These are phyloP conservation scores for Elaeis guineensis DNA, from an alignment of 176 grass and related monocot species.

Conservation along the genomic window DNA sequence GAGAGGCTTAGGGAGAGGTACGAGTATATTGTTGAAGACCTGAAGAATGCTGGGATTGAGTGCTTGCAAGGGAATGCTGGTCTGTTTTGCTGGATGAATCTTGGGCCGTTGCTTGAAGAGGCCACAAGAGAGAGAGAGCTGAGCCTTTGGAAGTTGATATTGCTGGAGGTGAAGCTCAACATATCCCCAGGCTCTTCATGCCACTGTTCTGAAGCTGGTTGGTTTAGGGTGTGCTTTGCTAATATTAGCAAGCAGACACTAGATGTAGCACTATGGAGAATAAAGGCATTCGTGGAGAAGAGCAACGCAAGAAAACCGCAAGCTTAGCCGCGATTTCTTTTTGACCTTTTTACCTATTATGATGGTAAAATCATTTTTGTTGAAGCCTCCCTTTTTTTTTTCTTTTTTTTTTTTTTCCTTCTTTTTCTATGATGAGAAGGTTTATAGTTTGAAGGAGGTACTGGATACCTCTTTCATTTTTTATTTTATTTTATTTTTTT, in stretches of 20 bases:
- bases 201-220: constrained; percentile 12
- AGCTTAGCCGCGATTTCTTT: too few species aligned
- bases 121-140: constrained; percentile 3
- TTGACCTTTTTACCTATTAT: too few species aligned
- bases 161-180: constrained; percentile 10
- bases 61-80: constrained; percentile 10
- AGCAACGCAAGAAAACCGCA: neutral
- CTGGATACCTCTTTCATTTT: too few species aligned
- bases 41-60: constrained; percentile 4
- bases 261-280: constrained; percentile 1
- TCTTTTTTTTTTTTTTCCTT: too few species aligned
- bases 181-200: constrained; percentile 11
- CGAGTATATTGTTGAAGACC: neutral
- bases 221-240: neutral
- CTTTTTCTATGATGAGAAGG: too few species aligned
- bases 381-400: too few species aligned
- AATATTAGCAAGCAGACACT: constrained; percentile 13
- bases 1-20: constrained; percentile 3
- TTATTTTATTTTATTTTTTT: too few species aligned
- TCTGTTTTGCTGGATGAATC: constrained; percentile 15
- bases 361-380: too few species aligned
- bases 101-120: constrained; percentile 4
- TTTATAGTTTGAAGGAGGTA: too few species aligned
- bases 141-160: neutral
- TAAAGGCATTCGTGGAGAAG: constrained; percentile 5